Conservation (phyloP, 768 basidiomycete species). For the Russula olivacea region DNA sequence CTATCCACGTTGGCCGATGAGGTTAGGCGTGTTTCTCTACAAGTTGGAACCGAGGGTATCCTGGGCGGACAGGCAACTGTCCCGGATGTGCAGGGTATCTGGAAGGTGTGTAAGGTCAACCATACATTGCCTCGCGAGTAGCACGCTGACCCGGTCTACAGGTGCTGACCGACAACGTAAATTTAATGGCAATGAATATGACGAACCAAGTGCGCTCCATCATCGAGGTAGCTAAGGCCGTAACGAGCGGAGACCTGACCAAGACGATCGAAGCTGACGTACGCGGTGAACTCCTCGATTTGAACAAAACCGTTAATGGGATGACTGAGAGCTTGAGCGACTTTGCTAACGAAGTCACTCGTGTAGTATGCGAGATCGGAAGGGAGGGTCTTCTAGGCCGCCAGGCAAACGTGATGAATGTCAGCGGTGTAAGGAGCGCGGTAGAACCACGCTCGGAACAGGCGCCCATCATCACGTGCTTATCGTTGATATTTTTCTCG, state of each 20-base stretch:
- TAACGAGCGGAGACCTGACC: conserved; percentile 87
- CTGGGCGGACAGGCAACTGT: conserved; percentile 85
- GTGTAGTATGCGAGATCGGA: conserved; percentile 94
- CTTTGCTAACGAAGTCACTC: conserved; percentile 76
- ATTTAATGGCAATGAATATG: conserved; percentile 84
- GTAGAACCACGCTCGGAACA: too few species aligned
- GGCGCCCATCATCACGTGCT: too few species aligned
- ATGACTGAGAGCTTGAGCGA: conserved; percentile 88
- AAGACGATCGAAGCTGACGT: conserved; percentile 92
- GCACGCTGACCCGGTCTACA: conserved; percentile 20
- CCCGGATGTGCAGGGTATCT: conserved; percentile 84
- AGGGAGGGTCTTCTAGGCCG: conserved; percentile 94
- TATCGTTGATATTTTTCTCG: too few species aligned
- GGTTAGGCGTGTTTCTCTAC: conserved; percentile 72
- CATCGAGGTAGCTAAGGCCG: conserved; percentile 91
- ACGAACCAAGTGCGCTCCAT: conserved; percentile 91
- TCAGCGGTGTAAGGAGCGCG: too few species aligned
- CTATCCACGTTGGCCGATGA: conserved; percentile 77
- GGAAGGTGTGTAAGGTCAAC: conserved; percentile 34
- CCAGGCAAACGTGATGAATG: conserved; percentile 88
- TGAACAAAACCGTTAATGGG: conserved; percentile 89
- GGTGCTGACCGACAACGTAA: conserved; percentile 74
- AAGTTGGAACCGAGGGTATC: conserved; percentile 84
- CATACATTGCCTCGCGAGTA: not conserved
- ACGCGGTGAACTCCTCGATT: conserved; percentile 83